Evolutionary conservation across 305 asterid species (phyloP).

Genomic region (Fraxinus ornus): DNA sequence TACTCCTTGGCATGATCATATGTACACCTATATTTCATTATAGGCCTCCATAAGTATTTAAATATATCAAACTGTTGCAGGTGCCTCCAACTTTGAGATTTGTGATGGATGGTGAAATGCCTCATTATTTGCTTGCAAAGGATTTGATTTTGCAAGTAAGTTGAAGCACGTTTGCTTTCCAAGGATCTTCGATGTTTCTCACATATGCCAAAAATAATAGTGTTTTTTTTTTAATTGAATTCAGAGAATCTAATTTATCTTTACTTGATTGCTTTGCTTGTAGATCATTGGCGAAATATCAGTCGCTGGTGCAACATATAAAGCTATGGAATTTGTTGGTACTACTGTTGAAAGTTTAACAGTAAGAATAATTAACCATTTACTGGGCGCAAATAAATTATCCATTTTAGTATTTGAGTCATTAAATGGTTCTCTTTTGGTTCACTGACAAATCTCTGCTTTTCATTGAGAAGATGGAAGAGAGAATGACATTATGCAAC

Average conservation of each 20-base stretch:
- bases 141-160: conserved; percentile 97
- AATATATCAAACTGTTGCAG: conserved; percentile 39
- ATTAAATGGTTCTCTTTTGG: not conserved
- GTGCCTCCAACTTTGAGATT: conserved; percentile 96
- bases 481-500: conserved; percentile 97
- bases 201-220: not conserved
- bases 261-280: conserved; percentile 29
- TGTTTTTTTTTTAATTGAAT: not conserved
- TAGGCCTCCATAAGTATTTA: conserved; percentile 15
- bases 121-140: conserved; percentile 89
- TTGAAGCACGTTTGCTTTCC: not conserved
- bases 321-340: conserved; percentile 97
- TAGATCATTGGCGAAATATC: conserved; percentile 98
- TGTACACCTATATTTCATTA: not conserved
- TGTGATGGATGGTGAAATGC: conserved; percentile 98
- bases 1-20: not conserved
- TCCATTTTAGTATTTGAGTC: not conserved
- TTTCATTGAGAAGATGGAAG: conserved; percentile 71
- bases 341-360: conserved; percentile 82
- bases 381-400: not conserved
- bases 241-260: conserved; percentile 7
- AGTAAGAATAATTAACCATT: conserved; percentile 40
- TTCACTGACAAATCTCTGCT: not conserved
- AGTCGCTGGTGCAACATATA: conserved; percentile 95
- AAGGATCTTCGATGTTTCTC: not conserved